A percentile compares a stretch with the other conserved stretches of the same genome.
Evolutionary conservation across 2,329 filamentous ascomycete species (phyloP).

Genomic region (Monilinia laxa): DNA sequence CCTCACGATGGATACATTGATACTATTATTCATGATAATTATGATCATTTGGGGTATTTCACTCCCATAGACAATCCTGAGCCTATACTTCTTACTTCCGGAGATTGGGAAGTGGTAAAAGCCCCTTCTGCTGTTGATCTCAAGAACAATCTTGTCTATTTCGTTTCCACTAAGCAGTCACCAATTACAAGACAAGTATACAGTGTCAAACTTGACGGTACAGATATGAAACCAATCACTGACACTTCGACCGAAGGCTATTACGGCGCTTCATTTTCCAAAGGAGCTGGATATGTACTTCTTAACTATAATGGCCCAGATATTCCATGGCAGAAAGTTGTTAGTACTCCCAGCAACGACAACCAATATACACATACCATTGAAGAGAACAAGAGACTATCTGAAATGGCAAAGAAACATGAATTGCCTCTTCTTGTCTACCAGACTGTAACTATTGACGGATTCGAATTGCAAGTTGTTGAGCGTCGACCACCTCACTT

Average conservation of each 20-base stretch:
- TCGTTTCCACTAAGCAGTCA: slow-evolving; percentile 80
- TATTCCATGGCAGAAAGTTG: slow-evolving; percentile 87
- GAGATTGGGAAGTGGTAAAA: slow-evolving; percentile 86
- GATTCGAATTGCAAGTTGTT: slow-evolving; percentile 68
- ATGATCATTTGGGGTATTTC: slow-evolving; percentile 92
- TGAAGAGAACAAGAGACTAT: slow-evolving; percentile 74
- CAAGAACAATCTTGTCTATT: slow-evolving; percentile 85
- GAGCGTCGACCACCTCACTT: slow-evolving; percentile 92
- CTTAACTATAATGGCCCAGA: slow-evolving; percentile 80
- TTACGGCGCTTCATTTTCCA: slow-evolving; percentile 82
- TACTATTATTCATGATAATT: slow-evolving; percentile 79
- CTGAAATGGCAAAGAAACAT: slow-evolving; percentile 67
- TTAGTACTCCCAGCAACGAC: slow-evolving; percentile 73
- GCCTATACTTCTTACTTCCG: slow-evolving; percentile 84
- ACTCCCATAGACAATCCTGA: slow-evolving; percentile 77
- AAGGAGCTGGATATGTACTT: slow-evolving; percentile 77
- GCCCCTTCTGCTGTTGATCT: slow-evolving; percentile 84
- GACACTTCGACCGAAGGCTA: slow-evolving; percentile 72
- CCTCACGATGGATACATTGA: slow-evolving; percentile 89
- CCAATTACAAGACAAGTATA: slow-evolving; percentile 91
- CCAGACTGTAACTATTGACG: slow-evolving; percentile 80
- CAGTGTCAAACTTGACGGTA: slow-evolving; percentile 80
- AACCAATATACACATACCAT: slow-evolving; percentile 66
- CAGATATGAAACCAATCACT: slow-evolving; percentile 69
- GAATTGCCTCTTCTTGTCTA: slow-evolving; percentile 83